Conservation (phyloP, 345 rosid species). For the Eucalyptus cloeziana region DNA sequence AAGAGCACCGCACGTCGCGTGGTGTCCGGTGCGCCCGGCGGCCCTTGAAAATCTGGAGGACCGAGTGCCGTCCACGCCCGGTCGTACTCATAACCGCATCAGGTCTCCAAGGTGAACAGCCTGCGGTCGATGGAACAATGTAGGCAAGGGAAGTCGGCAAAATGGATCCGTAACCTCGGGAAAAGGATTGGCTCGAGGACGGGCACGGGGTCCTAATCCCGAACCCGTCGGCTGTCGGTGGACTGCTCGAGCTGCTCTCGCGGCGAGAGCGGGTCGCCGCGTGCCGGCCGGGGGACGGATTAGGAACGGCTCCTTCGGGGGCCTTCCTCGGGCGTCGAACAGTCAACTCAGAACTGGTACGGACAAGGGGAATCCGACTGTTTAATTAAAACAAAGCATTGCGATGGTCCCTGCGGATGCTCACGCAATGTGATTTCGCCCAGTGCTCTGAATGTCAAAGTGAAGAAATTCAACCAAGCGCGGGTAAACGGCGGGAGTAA, state of each 20-base stretch:
- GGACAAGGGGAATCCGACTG: neutral
- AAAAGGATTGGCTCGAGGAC: neutral
- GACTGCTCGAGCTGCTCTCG: neutral
- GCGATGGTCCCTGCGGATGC: neutral
- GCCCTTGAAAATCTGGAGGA: conserved; percentile 8
- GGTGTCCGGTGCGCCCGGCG: neutral
- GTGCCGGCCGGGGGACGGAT: neutral
- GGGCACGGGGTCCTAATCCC: neutral
- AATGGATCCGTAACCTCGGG: neutral
- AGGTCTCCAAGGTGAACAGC: conserved; percentile 1
- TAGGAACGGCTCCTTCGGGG: neutral
- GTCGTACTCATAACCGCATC: conserved; percentile 8
- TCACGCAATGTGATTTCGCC: neutral
- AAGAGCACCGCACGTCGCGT: neutral
- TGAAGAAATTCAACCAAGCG: neutral
- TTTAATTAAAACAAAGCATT: neutral
- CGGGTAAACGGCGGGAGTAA: neutral
- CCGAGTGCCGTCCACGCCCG: neutral
- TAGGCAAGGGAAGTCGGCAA: neutral
- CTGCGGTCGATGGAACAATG: neutral
- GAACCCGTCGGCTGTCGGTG: neutral
- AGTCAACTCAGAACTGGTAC: neutral
- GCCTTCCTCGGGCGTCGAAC: neutral
- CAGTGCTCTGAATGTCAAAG: neutral
- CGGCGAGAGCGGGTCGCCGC: neutral